phyloP scores from a whole-genome alignment of 495 filamentous ascomycete species.

The Penicillium lividum region DNA sequence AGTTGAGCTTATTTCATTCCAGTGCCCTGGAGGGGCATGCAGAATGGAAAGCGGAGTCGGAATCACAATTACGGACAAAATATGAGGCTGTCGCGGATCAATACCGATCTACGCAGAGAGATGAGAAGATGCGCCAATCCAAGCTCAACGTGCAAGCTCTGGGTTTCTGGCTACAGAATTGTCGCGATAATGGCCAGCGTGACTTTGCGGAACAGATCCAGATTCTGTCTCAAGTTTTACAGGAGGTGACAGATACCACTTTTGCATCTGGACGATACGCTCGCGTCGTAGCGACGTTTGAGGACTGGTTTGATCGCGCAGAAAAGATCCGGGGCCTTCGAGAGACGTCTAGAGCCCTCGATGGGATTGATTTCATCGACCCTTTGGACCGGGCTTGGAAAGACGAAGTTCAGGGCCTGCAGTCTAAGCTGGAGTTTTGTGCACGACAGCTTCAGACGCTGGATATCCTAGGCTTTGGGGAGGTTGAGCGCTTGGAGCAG shows the following conservation, averaged over 20 bases:
- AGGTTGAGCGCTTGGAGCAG: conserved; percentile 29
- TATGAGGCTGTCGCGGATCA: conserved; percentile 40
- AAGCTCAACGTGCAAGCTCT: conserved; percentile 44
- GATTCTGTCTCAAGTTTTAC: conserved; percentile 42
- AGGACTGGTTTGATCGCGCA: conserved; percentile 45
- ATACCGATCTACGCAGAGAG: conserved; percentile 34
- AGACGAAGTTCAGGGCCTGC: conserved; percentile 37
- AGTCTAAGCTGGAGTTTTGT: conserved; percentile 42
- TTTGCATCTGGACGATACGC: conserved; percentile 36
- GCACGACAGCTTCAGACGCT: conserved; percentile 39
- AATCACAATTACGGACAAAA: conserved; percentile 36
- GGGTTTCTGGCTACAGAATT: conserved; percentile 40
- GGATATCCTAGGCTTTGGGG: conserved; percentile 39
- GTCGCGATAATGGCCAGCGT: conserved; percentile 26
- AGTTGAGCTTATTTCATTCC: conserved; percentile 68
- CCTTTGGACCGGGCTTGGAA: conserved; percentile 46
- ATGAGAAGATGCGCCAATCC: conserved; percentile 42
- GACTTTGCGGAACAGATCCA: conserved; percentile 45
- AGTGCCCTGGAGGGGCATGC: conserved; percentile 32
- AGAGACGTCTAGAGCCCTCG: conserved; percentile 7
- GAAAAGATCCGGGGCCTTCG: conserved; percentile 36
- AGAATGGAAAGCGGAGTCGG: conserved; percentile 40
- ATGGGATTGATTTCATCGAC: conserved; percentile 40
- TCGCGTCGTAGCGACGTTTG: conserved; percentile 37
- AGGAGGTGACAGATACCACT: conserved; percentile 39